phyloP scores from a whole-genome alignment of 805 yeast species.

The Starmerella bombicola region DNA sequence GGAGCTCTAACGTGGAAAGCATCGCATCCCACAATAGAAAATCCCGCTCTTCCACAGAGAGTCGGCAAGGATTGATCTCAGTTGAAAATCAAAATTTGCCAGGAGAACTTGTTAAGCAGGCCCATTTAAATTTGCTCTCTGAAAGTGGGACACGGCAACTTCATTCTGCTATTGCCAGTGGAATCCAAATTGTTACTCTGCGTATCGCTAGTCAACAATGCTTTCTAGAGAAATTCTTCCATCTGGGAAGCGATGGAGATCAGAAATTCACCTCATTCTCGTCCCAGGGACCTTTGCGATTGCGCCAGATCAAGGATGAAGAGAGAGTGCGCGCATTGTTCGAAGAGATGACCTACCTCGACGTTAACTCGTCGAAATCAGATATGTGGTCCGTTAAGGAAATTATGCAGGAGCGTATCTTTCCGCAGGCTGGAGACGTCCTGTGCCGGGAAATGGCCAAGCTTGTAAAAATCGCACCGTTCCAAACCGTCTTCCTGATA shows the following conservation, averaged over 20 bases:
- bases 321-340: not conserved
- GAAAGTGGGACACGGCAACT: not conserved
- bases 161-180: not conserved
- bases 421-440: conserved; percentile 6
- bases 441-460: not conserved
- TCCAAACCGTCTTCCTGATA: conserved; percentile 35
- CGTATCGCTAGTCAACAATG: conserved; percentile 36
- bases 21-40: conserved; percentile 3
- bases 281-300: conserved; percentile 4
- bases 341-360: not conserved
- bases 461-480: conserved; percentile 29
- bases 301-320: not conserved
- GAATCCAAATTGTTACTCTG: conserved; percentile 7
- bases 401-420: conserved; percentile 4
- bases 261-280: conserved; percentile 27
- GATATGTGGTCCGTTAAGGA: conserved; percentile 2
- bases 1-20: conserved; percentile 20
- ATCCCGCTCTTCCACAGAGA: not conserved
- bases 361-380: conserved; percentile 4
- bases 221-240: conserved; percentile 37
- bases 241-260: conserved; percentile 31
- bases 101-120: not conserved
- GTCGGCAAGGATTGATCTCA: not conserved
- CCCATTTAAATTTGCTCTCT: not conserved
- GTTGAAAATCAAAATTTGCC: not conserved